phyloP scores from a whole-genome alignment of 352 stramenopile genomes.

The Phytophthora chlamydospora region DNA sequence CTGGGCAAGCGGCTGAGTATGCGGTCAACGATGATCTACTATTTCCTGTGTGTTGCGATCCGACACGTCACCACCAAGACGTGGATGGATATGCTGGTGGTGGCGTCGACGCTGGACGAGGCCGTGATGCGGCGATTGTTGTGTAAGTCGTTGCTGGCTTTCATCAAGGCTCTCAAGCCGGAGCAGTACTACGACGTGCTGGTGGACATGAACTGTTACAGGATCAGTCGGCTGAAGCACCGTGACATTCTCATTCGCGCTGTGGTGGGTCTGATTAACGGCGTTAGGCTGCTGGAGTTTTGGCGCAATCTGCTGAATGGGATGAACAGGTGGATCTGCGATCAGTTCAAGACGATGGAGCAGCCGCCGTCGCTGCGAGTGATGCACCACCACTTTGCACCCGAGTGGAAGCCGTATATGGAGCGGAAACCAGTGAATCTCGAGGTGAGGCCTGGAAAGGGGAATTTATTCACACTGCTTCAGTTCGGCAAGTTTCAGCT shows the following conservation, averaged over 20 bases:
- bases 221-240: constrained; percentile 28
- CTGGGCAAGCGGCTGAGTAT: constrained; percentile 57
- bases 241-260: constrained; percentile 39
- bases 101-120: constrained; percentile 29
- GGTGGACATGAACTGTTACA: constrained; percentile 17
- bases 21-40: constrained; percentile 43
- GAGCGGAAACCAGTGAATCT: constrained; percentile 30
- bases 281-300: constrained; percentile 44
- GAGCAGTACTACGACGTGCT: constrained; percentile 29
- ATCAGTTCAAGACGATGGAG: constrained; percentile 19
- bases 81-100: constrained; percentile 58
- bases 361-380: constrained; percentile 47
- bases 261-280: constrained; percentile 52
- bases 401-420: constrained; percentile 44
- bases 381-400: constrained; percentile 54
- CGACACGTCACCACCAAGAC: constrained; percentile 34
- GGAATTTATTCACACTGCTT: constrained; percentile 33
- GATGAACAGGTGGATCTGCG: constrained; percentile 28
- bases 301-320: constrained; percentile 55
- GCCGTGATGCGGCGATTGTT: constrained; percentile 29
- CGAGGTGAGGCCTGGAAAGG: constrained; percentile 17
- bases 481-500: constrained; percentile 47
- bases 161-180: constrained; percentile 29
- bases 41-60: constrained; percentile 46
- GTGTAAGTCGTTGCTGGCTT: constrained; percentile 29